Evolutionary conservation across 2,329 filamentous ascomycete species (phyloP).

Genomic region (Aspergillus thermomutatus): DNA sequence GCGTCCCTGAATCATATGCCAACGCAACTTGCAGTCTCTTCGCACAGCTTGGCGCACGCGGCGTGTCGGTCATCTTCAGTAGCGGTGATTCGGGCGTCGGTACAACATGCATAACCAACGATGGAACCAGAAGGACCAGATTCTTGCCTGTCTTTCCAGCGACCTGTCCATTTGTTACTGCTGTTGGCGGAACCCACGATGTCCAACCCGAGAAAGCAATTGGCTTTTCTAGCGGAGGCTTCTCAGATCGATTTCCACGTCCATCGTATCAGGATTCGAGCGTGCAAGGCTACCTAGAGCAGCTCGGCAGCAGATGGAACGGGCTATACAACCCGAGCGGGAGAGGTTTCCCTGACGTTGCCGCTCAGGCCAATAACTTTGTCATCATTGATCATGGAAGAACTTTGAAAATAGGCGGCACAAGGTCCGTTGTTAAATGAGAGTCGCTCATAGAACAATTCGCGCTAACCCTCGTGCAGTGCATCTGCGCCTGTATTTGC

Average conservation of each 20-base stretch:
- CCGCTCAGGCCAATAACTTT: slow-evolving; percentile 52
- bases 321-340: slow-evolving; percentile 52
- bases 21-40: slow-evolving; percentile 60
- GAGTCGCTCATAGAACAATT: not conserved
- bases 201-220: slow-evolving; percentile 52
- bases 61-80: slow-evolving; percentile 64
- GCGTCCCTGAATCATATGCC: slow-evolving; percentile 58
- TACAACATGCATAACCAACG: slow-evolving; percentile 52
- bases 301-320: slow-evolving; percentile 40
- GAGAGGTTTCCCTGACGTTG: slow-evolving; percentile 60
- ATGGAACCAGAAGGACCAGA: slow-evolving; percentile 50
- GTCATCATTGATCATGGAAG: slow-evolving; percentile 38
- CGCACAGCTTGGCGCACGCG: slow-evolving; percentile 62
- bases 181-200: slow-evolving; percentile 57
- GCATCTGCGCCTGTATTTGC: slow-evolving; percentile 63
- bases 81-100: slow-evolving; percentile 63
- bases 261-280: slow-evolving; percentile 47
- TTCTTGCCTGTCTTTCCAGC: slow-evolving; percentile 57
- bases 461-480: slow-evolving; percentile 16
- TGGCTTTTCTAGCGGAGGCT: slow-evolving; percentile 52
- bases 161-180: slow-evolving; percentile 61
- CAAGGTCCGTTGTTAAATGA: slow-evolving; percentile 30
- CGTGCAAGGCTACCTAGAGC: slow-evolving; percentile 44
- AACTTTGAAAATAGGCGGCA: slow-evolving; percentile 44
- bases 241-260: slow-evolving; percentile 48